Evolutionary conservation across 2,329 filamentous ascomycete species (phyloP), one percentile per base, ranked within the genome.

Genomic region (Sclerotinia subarctica): DNA sequence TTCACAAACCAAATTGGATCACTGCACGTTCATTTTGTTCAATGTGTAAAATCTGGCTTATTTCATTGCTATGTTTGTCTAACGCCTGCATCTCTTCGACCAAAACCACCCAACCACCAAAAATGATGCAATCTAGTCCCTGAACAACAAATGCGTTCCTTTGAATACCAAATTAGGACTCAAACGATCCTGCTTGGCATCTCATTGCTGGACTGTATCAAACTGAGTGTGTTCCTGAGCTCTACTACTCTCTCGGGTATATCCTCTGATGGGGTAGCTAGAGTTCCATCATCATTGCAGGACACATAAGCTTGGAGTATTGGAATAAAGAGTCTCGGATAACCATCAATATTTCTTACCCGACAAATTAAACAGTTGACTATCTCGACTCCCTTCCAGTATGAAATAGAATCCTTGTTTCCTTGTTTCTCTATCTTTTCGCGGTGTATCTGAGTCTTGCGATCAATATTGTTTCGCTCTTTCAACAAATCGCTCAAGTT

Each of bases 241-340:
- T 42, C 38, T 42, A 42, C 13, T 42, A 15, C 2, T 13, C 13
- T 42, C 4, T 15, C 38, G 13, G 38, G 4, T 17, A 1, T 17
- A 42, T 42, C 1, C 13, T 47, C 19, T 47, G 5, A 19, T n/a
- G n/a, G 6, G 46, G 32, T 38, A 6, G n/a, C 2, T 5, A 38
- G 32, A 4, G 21, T n/a, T 5, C 21, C 32, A 56, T 56, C 32
- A 38, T 56, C 5, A 38, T 56, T 38, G 5, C 4, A 6, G 7
- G 1, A 3, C 5, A 5, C 53, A 56, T 3, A 56, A 21, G 2
- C 3, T 0, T 15, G 0, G 32, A 56, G 5, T 1, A 4, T 0
- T 3, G 53, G 5, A 24, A 56, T 7, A 13, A 7, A n/a, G 5
- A 24, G 5, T 1, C n/a, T 13, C 2, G 19, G 32, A 6, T 35